These are phyloP conservation scores for Phaeophleospora eucalypticola DNA, from an alignment of 2,329 filamentous ascomycete species.

Conservation along the genomic window DNA sequence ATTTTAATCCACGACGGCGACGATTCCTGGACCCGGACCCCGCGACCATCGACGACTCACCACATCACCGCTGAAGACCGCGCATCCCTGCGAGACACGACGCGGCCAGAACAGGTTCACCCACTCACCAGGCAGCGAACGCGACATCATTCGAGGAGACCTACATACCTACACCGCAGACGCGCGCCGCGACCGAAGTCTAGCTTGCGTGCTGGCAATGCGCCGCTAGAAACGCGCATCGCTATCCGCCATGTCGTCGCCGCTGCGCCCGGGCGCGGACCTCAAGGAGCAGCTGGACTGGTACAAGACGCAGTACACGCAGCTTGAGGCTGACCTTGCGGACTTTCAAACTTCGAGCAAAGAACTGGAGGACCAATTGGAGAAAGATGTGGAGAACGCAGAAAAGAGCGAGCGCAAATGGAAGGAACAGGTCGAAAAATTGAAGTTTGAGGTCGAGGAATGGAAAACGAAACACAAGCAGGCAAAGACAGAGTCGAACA, in stretches of 20 bases:
- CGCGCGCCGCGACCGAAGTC: neutral
- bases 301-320: conserved; percentile 95
- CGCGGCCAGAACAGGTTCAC: neutral
- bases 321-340: conserved; percentile 81
- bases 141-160: conserved; percentile 1
- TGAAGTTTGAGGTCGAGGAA: conserved; percentile 89
- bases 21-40: neutral
- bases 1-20: neutral
- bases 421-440: conserved; percentile 78
- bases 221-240: conserved; percentile 31
- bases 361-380: conserved; percentile 88
- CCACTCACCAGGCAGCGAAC: conserved; percentile 1
- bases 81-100: neutral
- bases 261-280: conserved; percentile 34
- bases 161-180: conserved; percentile 5
- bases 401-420: conserved; percentile 86
- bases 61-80: neutral
- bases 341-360: conserved; percentile 94
- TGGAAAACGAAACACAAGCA: conserved; percentile 99
- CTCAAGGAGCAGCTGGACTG: conserved; percentile 76
- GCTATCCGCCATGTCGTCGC: conserved; percentile 30
- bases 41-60: neutral
- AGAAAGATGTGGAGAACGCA: conserved; percentile 91
- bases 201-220: conserved; percentile 17
- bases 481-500: conserved; percentile 80